phyloP scores from a whole-genome alignment of 225 moss, liverwort and hornwort genomes.

The Physcomitrellopsis africana region DNA sequence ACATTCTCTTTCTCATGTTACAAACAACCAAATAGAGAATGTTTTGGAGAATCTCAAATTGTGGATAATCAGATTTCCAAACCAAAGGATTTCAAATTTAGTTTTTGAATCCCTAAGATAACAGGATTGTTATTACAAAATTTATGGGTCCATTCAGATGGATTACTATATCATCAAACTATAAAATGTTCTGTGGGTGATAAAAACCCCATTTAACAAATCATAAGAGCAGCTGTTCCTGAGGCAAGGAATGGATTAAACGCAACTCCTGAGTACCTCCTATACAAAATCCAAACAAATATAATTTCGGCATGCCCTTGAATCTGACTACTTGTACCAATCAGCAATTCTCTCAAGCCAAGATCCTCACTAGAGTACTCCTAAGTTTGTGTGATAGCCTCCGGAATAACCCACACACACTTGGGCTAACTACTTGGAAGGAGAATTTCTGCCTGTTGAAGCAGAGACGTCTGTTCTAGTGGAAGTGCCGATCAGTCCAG shows the following conservation, averaged over 20 bases:
- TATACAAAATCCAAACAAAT: slow-evolving; percentile 22
- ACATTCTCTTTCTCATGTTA: no score
- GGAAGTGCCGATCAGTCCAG: slow-evolving; percentile 11
- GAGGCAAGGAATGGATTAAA: background rate
- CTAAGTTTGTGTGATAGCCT: background rate
- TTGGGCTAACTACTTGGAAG: slow-evolving; percentile 21
- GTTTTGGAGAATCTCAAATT: no score
- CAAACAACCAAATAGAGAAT: no score
- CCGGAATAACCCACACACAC: background rate
- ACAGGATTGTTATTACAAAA: no score
- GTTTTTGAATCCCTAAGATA: no score
- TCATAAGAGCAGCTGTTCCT: background rate
- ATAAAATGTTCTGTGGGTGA: slow-evolving; percentile 18
- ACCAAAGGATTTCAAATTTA: no score
- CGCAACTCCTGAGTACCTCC: slow-evolving; percentile 16
- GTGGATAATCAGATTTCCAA: no score
- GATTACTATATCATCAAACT: background rate
- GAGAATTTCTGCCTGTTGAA: slow-evolving; percentile 2
- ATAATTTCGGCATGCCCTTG: background rate
- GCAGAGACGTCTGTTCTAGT: slow-evolving; percentile 18
- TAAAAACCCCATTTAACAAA: slow-evolving; percentile 19
- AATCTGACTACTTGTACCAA: slow-evolving; percentile 3
- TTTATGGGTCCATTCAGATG: slow-evolving; percentile 30
- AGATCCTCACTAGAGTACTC: background rate
- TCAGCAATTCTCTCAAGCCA: background rate